Base-by-base conservation (phyloP, 2,329 filamentous ascomycete genomes). In the Aspergillus pseudoglaucus region DNA sequence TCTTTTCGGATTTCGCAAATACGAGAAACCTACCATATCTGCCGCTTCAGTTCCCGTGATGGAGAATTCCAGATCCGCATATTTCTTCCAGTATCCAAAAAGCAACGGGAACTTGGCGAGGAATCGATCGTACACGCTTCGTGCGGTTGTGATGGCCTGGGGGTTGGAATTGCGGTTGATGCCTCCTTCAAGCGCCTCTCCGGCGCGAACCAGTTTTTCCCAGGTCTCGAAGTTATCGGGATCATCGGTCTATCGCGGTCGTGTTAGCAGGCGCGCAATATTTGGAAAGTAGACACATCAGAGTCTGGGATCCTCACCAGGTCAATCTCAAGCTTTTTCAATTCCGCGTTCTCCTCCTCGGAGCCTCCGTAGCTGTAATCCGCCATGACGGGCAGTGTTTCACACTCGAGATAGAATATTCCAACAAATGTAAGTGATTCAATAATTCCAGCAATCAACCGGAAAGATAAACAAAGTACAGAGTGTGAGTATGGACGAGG, bases 61-160 rank as follows among this genome's bases (percentile, higher is more conserved):
- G 44, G 90, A 90, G 73, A 98, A 98, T 65, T 98, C 93, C 54
- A 95, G 79, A 62, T 97, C 91, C 63, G 93, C 93, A 78, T 97
- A 98, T 68, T 96, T 97, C 76, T 97, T 97, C 93, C 93, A 98
- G 75, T 97, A 98, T 45, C 91, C 93, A 62, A 97, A 98, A 35
- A 97, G 82, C 9, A 97, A 79, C 2, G 93, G 93, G 56, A 96
- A 98, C 65, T 95, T 96, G 52, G 88, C 82, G 18, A 98, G 84
- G 64, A 98, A 94, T 42, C 87, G 83, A 67, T 98, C 90, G 74
- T 95, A 97, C 53, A 88, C 82, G 67, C 88, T 83, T 69, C 93
- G 86, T 47, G 90, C 85, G 9, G 89, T 85, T 17, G 89, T 84
- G 59, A 98, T 90, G 23, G 93, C 88, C 63, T 94, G 88, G 1